Conservation (phyloP, 352 stramenopile genomes). For the Phytophthora colocasiae region DNA sequence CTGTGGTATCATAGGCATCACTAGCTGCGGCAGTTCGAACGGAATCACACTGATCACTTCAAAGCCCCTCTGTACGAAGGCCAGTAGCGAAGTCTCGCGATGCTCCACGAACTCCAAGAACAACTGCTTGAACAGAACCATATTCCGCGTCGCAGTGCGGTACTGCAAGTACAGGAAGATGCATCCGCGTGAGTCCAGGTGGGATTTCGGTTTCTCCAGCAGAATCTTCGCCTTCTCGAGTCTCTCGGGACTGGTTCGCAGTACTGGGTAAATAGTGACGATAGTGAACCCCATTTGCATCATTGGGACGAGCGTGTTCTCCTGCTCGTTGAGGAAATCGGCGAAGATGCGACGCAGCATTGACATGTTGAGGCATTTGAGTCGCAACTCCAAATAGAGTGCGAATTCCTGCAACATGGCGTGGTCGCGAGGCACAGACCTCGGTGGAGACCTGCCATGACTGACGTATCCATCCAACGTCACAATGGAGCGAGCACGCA, state of each 20-base stretch:
- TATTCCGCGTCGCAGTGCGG: conserved; percentile 24
- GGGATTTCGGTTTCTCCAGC: conserved; percentile 40
- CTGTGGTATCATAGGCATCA: no score
- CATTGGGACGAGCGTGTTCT: conserved; percentile 52
- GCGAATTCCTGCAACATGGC: conserved; percentile 41
- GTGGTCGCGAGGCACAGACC: conserved; percentile 35
- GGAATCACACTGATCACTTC: conserved; percentile 52
- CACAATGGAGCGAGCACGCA: conserved; percentile 20
- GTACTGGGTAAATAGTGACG: conserved; percentile 52
- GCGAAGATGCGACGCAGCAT: conserved; percentile 63
- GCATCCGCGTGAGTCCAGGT: conserved; percentile 24
- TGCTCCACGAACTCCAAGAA: conserved; percentile 46
- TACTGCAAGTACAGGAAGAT: conserved; percentile 49
- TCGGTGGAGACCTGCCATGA: conserved; percentile 30
- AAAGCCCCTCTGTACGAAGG: conserved; percentile 36
- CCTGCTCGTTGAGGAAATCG: conserved; percentile 61
- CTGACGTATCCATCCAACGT: conserved; percentile 40
- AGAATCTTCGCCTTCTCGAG: conserved; percentile 28
- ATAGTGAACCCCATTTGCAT: conserved; percentile 43
- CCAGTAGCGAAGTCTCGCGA: conserved; percentile 28
- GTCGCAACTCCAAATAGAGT: conserved; percentile 56
- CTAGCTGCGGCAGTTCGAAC: conserved; percentile 16
- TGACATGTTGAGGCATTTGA: conserved; percentile 52
- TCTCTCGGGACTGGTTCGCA: conserved; percentile 6
- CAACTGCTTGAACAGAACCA: conserved; percentile 46